A percentile compares a stretch with the other conserved stretches of the same genome.
Conservation (phyloP, 1,139 yeast genomes). For the Entelexis sorbosivorans region DNA sequence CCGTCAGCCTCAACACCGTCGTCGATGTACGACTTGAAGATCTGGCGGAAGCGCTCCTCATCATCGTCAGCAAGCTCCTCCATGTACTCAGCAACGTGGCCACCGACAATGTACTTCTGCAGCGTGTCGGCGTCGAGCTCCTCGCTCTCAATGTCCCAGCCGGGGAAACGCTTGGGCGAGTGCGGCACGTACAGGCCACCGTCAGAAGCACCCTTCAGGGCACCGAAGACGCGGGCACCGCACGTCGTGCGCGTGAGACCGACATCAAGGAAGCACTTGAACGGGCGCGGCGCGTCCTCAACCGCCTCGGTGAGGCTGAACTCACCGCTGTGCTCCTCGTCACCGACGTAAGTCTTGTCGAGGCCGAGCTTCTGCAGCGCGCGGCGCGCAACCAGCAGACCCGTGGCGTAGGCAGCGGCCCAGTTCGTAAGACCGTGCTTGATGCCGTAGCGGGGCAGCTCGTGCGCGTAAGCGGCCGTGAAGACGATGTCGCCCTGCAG, state of each 20-base stretch:
- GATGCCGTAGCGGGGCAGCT: constrained; percentile 96
- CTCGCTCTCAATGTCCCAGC: constrained; percentile 98
- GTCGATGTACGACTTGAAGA: constrained; percentile 93
- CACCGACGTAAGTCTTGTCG: constrained; percentile 97
- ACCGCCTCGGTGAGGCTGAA: constrained; percentile 96
- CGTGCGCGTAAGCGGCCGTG: constrained; percentile 98
- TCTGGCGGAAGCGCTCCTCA: constrained; percentile 96
- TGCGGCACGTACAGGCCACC: constrained; percentile 99
- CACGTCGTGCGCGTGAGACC: constrained; percentile 99
- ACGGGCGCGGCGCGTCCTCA: constrained; percentile 99
- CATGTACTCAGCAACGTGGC: constrained; percentile 99
- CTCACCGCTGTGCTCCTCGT: constrained; percentile 99
- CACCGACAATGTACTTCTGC: constrained; percentile 99
- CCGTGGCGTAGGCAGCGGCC: constrained; percentile 99
- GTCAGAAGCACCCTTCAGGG: constrained; percentile 99
- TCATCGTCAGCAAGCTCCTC: constrained; percentile 99
- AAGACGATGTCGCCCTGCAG: constrained; percentile 94
- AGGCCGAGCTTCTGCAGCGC: constrained; percentile 95
- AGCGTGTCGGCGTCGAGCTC: constrained; percentile 96
- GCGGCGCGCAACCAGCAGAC: constrained; percentile 98
- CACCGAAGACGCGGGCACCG: constrained; percentile 99
- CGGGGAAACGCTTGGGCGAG: constrained; percentile 99
- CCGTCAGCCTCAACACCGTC: constrained; percentile 97
- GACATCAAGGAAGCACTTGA: constrained; percentile 98
- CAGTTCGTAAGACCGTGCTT: constrained; percentile 99